These are phyloP conservation scores for Tolypocladium inflatum DNA, from an alignment of 2,329 filamentous ascomycete species.

Conservation along the genomic window DNA sequence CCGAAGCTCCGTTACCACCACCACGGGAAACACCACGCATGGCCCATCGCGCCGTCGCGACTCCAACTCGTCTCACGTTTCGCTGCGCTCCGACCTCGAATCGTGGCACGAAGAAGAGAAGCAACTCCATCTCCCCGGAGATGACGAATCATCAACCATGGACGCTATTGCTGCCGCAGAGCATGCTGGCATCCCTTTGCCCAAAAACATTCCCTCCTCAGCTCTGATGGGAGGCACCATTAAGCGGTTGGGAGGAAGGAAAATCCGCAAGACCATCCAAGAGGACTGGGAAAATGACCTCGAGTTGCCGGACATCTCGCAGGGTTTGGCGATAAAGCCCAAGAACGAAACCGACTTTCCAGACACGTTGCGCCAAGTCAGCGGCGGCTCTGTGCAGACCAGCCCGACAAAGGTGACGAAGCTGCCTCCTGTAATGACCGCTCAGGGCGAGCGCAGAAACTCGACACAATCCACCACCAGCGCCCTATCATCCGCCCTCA, in stretches of 20 bases:
- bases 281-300: slow-evolving; percentile 78
- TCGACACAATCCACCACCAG: slow-evolving; percentile 22
- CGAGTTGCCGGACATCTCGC: slow-evolving; percentile 52
- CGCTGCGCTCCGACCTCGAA: slow-evolving; percentile 74
- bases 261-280: slow-evolving; percentile 61
- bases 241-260: slow-evolving; percentile 72
- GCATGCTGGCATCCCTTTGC: slow-evolving; percentile 84
- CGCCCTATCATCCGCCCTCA: slow-evolving; percentile 35
- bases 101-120: slow-evolving; percentile 71
- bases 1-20: slow-evolving; percentile 35
- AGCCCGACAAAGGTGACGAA: slow-evolving; percentile 40
- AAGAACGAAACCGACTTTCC: slow-evolving; percentile 54
- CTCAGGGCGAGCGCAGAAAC: slow-evolving; percentile 18
- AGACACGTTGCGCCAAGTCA: slow-evolving; percentile 59
- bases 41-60: slow-evolving; percentile 49
- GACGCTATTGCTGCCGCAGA: slow-evolving; percentile 84
- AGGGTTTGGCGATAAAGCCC: slow-evolving; percentile 55
- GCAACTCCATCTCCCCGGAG: slow-evolving; percentile 74
- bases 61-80: slow-evolving; percentile 72
- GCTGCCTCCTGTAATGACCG: slow-evolving; percentile 6
- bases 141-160: slow-evolving; percentile 74
- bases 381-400: slow-evolving; percentile 39
- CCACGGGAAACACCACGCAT: slow-evolving; percentile 7
- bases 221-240: slow-evolving; percentile 89
- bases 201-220: slow-evolving; percentile 75